phyloP scores from a whole-genome alignment of 331 rosid species.

The Malus hybrid region DNA sequence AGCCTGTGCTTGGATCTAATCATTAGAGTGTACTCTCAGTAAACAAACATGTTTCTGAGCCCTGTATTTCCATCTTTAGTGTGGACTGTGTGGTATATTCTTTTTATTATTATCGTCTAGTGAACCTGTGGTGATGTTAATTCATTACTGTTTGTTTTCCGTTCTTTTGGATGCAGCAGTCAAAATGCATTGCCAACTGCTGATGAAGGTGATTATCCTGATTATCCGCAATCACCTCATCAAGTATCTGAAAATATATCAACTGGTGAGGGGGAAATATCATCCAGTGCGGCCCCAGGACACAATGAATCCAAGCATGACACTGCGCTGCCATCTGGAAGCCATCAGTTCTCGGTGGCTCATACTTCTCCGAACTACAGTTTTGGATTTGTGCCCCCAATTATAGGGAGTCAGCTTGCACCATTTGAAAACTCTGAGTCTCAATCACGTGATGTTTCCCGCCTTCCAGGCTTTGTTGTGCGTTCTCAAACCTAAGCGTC shows the following conservation, averaged over 20 bases:
- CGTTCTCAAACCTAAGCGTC: slow-evolving; percentile 26
- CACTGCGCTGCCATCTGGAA: slow-evolving; percentile 54
- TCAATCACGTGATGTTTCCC: slow-evolving; percentile 69
- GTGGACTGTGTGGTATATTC: not conserved
- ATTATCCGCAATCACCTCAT: slow-evolving; percentile 53
- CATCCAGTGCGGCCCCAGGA: slow-evolving; percentile 55
- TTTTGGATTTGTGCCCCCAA: slow-evolving; percentile 70
- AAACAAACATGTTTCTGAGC: not conserved
- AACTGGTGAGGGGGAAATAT: slow-evolving; percentile 55
- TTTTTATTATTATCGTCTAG: not conserved
- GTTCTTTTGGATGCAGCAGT: slow-evolving; percentile 34
- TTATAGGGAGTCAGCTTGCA: slow-evolving; percentile 69
- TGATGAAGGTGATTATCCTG: slow-evolving; percentile 62
- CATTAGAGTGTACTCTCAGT: slow-evolving; percentile 1
- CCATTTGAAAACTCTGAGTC: slow-evolving; percentile 72
- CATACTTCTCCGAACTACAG: slow-evolving; percentile 58
- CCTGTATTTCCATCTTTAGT: slow-evolving; percentile 6
- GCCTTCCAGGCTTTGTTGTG: slow-evolving; percentile 72
- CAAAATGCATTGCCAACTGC: slow-evolving; percentile 43
- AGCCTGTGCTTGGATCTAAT: not conserved
- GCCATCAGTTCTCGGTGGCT: slow-evolving; percentile 57
- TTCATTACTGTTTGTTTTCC: not conserved
- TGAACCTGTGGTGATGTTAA: not conserved
- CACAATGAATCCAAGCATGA: slow-evolving; percentile 65
- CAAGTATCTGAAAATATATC: slow-evolving; percentile 45